Percentiles rank a stretch among this genome's conserved stretches.
Conservation (phyloP, 148 eudicot genomes). For the Chenopodium quinoa region DNA sequence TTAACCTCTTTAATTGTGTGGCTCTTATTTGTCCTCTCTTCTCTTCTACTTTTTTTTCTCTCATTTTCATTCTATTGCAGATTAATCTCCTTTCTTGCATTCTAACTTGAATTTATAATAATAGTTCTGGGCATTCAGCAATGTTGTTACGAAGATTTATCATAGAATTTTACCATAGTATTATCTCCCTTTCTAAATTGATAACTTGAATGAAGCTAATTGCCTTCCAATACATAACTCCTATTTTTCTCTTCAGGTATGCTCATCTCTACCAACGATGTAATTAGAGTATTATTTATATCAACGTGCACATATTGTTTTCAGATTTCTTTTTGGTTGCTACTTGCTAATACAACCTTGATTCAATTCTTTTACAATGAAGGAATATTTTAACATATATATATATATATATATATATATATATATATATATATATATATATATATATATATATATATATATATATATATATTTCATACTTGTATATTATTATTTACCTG, state of each 20-base stretch:
- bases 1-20: not conserved
- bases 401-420: too few relatives aligned
- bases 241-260: slow-evolving; percentile 10
- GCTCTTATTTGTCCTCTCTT: slow-evolving; percentile 2
- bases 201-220: not conserved
- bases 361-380: too few relatives aligned
- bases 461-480: too few relatives aligned
- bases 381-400: too few relatives aligned
- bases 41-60: not conserved
- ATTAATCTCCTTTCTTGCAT: not conserved
- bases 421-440: too few relatives aligned
- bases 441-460: too few relatives aligned
- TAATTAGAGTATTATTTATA: not conserved
- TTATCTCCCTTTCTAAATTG: not conserved
- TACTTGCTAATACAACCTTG: not conserved
- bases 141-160: not conserved
- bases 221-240: not conserved
- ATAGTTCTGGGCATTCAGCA: too few relatives aligned
- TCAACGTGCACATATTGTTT: not conserved
- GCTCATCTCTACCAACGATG: not conserved
- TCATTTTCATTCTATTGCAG: too few relatives aligned
- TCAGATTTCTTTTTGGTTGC: too few relatives aligned
- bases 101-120: not conserved
- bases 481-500: too few relatives aligned
- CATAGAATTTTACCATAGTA: not conserved